Conservation (phyloP, 1,284 basidiomycete species). For the Polyporus tsugae region DNA sequence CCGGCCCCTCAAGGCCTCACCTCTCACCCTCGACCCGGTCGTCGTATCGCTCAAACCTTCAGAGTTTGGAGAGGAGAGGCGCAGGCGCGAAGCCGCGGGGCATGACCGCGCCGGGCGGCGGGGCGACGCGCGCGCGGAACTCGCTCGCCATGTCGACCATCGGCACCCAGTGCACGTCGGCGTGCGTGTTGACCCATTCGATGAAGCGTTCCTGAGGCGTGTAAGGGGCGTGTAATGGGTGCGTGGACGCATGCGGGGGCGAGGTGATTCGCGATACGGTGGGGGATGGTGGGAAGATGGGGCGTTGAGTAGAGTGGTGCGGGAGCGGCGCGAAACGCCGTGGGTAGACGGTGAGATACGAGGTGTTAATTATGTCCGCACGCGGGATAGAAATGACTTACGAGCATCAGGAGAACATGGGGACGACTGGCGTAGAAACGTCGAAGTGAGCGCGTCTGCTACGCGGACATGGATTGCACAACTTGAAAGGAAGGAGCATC, state of each 20-base stretch:
- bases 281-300: background rate
- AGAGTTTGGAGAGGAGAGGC: background rate
- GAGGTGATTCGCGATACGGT: background rate
- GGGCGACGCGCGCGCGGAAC: slow-evolving; percentile 47
- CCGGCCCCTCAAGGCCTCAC: background rate
- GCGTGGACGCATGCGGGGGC: too few relatives aligned
- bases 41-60: background rate
- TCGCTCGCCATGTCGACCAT: slow-evolving; percentile 73
- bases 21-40: background rate
- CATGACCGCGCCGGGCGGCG: slow-evolving; percentile 50
- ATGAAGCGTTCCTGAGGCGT: slow-evolving; percentile 75
- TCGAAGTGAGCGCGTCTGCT: background rate
- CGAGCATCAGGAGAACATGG: slow-evolving; percentile 78
- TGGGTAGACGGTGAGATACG: background rate
- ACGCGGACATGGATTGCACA: background rate
- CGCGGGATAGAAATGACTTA: slow-evolving; percentile 36
- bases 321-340: background rate
- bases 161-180: slow-evolving; percentile 77
- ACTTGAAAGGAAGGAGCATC: background rate
- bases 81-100: slow-evolving; percentile 38
- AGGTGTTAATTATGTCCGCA: background rate
- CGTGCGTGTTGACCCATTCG: slow-evolving; percentile 80
- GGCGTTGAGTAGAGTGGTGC: background rate
- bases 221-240: too few relatives aligned
- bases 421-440: slow-evolving; percentile 44